Percentiles rank a stretch among this genome's conserved stretches.
Evolutionary conservation across 352 stramenopile species (phyloP).

Genomic region (Thalassiosira mediterranea): DNA sequence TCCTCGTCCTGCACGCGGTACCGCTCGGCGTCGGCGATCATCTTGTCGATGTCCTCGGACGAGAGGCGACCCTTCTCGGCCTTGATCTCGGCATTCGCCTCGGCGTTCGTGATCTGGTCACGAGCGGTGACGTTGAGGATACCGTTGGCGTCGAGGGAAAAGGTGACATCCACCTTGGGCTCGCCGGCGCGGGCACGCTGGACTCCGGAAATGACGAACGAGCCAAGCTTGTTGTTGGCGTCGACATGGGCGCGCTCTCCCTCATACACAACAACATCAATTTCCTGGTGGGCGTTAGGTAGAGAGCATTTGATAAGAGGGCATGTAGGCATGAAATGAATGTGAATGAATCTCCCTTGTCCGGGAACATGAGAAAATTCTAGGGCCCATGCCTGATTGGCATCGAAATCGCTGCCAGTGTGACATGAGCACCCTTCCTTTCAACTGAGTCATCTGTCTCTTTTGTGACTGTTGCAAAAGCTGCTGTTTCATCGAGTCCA

Average conservation of each 20-base stretch:
- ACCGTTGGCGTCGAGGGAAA: conserved; percentile 91
- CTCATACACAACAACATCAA: conserved; percentile 88
- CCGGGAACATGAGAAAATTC: no score
- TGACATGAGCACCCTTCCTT: no score
- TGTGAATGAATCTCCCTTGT: no score
- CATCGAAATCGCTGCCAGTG: no score
- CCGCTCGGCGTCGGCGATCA: conserved; percentile 90
- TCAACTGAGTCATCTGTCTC: no score
- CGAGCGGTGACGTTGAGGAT: conserved; percentile 90
- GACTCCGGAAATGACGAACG: conserved; percentile 90
- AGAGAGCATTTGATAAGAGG: conserved; percentile 51
- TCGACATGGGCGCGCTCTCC: conserved; percentile 89
- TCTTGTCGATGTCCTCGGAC: conserved; percentile 89
- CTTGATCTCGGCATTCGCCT: conserved; percentile 83
- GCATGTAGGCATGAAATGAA: conserved; percentile 63
- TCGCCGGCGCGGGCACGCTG: conserved; percentile 88
- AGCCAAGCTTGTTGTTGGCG: conserved; percentile 92
- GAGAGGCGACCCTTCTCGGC: conserved; percentile 85
- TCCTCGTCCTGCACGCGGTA: conserved; percentile 84
- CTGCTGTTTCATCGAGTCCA: no score
- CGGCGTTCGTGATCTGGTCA: conserved; percentile 87
- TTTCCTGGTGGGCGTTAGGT: no score
- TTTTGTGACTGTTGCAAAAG: no score
- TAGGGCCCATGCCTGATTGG: no score
- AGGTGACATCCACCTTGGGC: conserved; percentile 88